Base-by-base conservation (phyloP, 2,329 filamentous ascomycete species). In the Aspergillus viridinutans region DNA sequence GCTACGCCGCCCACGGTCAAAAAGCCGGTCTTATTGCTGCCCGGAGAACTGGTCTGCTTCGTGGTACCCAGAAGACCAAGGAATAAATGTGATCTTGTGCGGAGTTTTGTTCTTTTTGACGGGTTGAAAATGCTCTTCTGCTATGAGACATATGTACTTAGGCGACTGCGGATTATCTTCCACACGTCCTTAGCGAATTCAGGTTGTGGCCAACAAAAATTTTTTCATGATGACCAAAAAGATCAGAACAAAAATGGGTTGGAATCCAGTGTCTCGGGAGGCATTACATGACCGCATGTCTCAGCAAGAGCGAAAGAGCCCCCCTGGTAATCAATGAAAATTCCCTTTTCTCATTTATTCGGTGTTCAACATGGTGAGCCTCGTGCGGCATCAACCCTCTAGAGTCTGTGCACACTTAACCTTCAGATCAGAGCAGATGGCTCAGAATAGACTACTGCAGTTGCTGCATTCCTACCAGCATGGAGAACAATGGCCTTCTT, bases 21-120 rank as follows among this genome's bases (percentile, higher is more conserved):
- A 99, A 99, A 88, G 94, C 94, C 75, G 94, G 94, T 97, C 93
- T 99, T 78, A 99, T 99, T 84, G 94, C 94, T 81, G 94, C 94
- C 82, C 87, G 94, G 82, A 90, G 95, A 87, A 99, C 94, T 81
- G 94, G 94, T 97, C 88, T 99, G 83, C 87, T 99, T 79, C 93
- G 94, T 84, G 94, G 94, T 96, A 97, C 94, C 78, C 94, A 99
- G 85, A 99, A 99, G 90, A 91, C 87, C 79, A 99, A 99, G 91
- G 95, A 99, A 71, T 93, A 92, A 83, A 80, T 78, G 81, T 78
- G 74, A 64, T 70, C 64, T 70, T 65, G 67, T 69, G 83, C 83
- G 84, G 85, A 85, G 84, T 86, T 86, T 81, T 81, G 72, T 72
- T 66, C 59, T 64, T 76, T 75, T 70, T 76, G 68, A 72, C 66